Evolutionary conservation across 176 grass and related monocot species (phyloP).

Genomic region (Triticum timopheevii): DNA sequence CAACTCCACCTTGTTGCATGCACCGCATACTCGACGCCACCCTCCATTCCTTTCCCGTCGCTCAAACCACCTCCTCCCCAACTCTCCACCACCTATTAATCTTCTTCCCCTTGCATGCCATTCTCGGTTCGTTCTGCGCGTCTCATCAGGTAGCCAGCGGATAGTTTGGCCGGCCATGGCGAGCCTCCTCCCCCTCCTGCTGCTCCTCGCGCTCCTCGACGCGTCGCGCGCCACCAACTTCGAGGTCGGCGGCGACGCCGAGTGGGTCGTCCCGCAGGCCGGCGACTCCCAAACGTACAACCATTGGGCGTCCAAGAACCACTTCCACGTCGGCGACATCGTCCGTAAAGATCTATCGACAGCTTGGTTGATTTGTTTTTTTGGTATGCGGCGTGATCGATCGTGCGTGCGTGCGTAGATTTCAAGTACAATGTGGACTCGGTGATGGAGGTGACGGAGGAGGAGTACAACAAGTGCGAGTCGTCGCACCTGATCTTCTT

Average conservation of each 20-base stretch:
- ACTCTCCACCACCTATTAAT: too few relatives aligned
- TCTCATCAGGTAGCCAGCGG: too few relatives aligned
- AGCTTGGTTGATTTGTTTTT: too few relatives aligned
- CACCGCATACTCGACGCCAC: background rate
- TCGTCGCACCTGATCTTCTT: slow-evolving; percentile 64
- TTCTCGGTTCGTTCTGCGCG: too few relatives aligned
- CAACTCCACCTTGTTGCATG: background rate
- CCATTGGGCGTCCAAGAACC: slow-evolving; percentile 79
- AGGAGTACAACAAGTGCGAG: slow-evolving; percentile 63
- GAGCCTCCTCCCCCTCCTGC: background rate
- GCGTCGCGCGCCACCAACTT: slow-evolving; percentile 40
- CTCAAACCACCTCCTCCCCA: background rate
- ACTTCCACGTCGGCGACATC: slow-evolving; percentile 73
- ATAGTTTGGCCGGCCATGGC: background rate
- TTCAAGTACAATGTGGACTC: slow-evolving; percentile 85
- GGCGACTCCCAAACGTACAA: slow-evolving; percentile 45
- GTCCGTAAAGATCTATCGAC: slow-evolving; percentile 47
- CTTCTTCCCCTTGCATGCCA: too few relatives aligned
- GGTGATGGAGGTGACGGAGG: slow-evolving; percentile 68
- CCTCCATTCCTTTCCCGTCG: too few relatives aligned
- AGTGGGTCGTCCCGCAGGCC: slow-evolving; percentile 54
- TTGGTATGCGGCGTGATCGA: too few relatives aligned
- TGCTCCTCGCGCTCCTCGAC: slow-evolving; percentile 23
- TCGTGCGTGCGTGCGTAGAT: slow-evolving; percentile 19
- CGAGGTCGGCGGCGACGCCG: slow-evolving; percentile 68